phyloP scores from a whole-genome alignment of 768 basidiomycete genomes.

The Grammothele lineata region DNA sequence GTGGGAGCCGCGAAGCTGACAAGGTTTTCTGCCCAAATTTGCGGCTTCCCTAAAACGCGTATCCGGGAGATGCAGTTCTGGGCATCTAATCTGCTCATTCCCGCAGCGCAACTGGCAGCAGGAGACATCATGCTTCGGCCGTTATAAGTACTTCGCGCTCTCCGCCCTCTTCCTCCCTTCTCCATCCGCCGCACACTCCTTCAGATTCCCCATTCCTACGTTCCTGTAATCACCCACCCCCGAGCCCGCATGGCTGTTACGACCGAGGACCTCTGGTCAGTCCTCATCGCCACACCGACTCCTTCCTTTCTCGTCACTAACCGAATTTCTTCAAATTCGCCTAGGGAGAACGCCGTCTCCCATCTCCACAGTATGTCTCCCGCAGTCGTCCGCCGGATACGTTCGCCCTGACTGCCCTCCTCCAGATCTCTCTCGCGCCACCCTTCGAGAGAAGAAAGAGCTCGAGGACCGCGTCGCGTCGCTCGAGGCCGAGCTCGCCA shows the following conservation, averaged over 20 bases:
- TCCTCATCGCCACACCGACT: conserved; percentile 12
- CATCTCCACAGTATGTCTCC: conserved; percentile 50
- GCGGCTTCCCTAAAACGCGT: conserved; percentile 13
- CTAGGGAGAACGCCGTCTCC: conserved; percentile 61
- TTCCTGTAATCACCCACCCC: conserved; percentile 2
- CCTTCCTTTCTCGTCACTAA: neutral
- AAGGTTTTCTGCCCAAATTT: conserved; percentile 14
- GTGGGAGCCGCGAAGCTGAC: conserved; percentile 18
- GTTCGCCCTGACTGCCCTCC: conserved; percentile 31
- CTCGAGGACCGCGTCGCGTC: conserved; percentile 63
- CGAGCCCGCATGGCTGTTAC: conserved; percentile 18
- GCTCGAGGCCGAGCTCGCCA: conserved; percentile 62
- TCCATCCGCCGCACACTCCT: conserved; percentile 14
- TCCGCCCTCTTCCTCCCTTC: conserved; percentile 19
- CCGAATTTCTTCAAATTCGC: neutral
- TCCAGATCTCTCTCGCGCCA: conserved; percentile 59
- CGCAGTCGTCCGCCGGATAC: conserved; percentile 33
- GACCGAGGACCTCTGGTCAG: conserved; percentile 64
- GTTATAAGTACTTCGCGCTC: conserved; percentile 25
- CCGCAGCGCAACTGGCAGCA: conserved; percentile 22
- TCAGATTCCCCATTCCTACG: conserved; percentile 3
- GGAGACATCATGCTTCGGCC: conserved; percentile 26
- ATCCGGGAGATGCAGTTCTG: conserved; percentile 17
- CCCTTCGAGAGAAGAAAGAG: conserved; percentile 58
- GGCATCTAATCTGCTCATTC: conserved; percentile 24